phyloP scores from a whole-genome alignment of 2,329 filamentous ascomycete genomes.

The Ceratocystis smalleyi region DNA sequence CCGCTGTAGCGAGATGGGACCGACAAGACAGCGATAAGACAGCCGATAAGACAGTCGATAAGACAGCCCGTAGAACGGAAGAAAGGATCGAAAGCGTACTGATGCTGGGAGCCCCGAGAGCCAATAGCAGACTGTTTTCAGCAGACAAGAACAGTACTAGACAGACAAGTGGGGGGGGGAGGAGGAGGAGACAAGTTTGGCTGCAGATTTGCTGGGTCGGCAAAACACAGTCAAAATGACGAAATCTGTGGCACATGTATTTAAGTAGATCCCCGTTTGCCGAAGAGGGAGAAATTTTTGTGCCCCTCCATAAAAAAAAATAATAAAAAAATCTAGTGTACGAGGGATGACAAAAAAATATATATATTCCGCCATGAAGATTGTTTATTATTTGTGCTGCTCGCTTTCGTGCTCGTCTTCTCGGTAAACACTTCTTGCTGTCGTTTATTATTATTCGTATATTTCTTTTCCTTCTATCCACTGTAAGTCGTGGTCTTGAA shows the following conservation, averaged over 20 bases:
- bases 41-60: too few relatives aligned
- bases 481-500: background rate
- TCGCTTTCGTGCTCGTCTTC: background rate
- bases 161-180: background rate
- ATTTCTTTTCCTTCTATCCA: background rate
- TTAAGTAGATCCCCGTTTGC: background rate
- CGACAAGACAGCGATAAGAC: too few relatives aligned
- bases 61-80: too few relatives aligned
- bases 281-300: background rate
- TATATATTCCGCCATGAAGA: background rate
- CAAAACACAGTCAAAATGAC: background rate
- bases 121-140: too few relatives aligned
- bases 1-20: too few relatives aligned
- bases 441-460: background rate
- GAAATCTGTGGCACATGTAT: background rate
- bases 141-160: background rate
- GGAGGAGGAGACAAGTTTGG: too few relatives aligned
- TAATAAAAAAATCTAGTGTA: background rate
- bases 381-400: background rate
- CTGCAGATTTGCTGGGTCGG: background rate
- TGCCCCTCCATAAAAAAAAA: background rate
- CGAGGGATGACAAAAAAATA: background rate
- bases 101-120: too few relatives aligned
- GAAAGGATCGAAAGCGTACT: too few relatives aligned
- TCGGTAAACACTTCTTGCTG: too few relatives aligned